These are phyloP conservation scores for Diospyros kaki DNA, from an alignment of 148 eudicot genomes.

Conservation along the genomic window DNA sequence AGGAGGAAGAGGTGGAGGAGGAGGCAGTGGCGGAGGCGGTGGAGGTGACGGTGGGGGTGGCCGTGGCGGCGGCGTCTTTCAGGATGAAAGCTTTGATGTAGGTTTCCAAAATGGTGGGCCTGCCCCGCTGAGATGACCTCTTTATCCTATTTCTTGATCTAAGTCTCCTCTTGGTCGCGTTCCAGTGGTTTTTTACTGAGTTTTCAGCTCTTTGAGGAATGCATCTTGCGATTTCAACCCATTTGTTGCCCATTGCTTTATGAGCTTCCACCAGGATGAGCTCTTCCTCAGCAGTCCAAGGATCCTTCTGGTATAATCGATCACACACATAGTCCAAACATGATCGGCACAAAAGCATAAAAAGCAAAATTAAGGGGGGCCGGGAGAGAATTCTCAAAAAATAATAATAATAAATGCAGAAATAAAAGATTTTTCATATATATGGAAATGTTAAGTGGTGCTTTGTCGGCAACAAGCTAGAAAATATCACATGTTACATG, in stretches of 20 bases:
- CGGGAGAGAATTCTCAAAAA: not conserved
- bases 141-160: slow-evolving; percentile 46
- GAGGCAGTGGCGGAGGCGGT: no score
- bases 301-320: slow-evolving; percentile 42
- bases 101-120: not conserved
- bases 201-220: slow-evolving; percentile 74
- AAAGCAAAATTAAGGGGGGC: not conserved
- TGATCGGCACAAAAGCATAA: no score
- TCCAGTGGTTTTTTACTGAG: slow-evolving; percentile 84
- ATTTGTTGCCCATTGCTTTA: slow-evolving; percentile 48
- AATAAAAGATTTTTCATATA: not conserved
- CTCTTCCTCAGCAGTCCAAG: slow-evolving; percentile 84
- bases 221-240: slow-evolving; percentile 73
- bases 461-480: not conserved
- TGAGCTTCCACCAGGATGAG: slow-evolving; percentile 53
- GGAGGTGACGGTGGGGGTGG: not conserved
- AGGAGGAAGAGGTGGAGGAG: no score
- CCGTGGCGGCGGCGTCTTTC: not conserved
- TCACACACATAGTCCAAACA: no score
- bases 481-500: no score
- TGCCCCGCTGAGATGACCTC: not conserved
- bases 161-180: slow-evolving; percentile 73
- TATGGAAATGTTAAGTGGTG: not conserved
- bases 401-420: not conserved
- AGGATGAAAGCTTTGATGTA: slow-evolving; percentile 9